Percentiles rank a stretch among this genome's conserved stretches.
phyloP scores from a whole-genome alignment of 2,329 filamentous ascomycete species.

The Diaporthe nobilis region DNA sequence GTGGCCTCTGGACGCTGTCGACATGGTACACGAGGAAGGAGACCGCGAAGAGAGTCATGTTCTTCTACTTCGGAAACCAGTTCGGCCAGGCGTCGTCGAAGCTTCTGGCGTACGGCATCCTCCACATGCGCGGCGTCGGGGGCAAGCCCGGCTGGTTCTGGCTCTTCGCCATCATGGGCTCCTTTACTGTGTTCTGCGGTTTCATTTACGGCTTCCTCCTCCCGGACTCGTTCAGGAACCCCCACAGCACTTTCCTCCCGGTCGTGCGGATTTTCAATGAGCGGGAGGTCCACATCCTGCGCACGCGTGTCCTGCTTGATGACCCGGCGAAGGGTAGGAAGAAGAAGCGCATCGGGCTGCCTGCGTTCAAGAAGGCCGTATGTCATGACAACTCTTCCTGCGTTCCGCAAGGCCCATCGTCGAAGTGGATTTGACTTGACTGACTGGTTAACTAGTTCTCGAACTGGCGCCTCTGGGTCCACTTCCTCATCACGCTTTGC shows the following conservation, averaged over 20 bases:
- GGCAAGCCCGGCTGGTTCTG: slow-evolving; percentile 53
- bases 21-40: slow-evolving; percentile 63
- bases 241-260: slow-evolving; percentile 29
- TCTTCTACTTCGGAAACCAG: slow-evolving; percentile 62
- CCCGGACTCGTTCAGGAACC: slow-evolving; percentile 44
- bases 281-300: slow-evolving; percentile 52
- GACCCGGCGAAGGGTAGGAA: slow-evolving; percentile 53
- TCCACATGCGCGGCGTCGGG: slow-evolving; percentile 52
- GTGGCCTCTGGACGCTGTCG: slow-evolving; percentile 62
- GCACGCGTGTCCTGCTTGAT: slow-evolving; percentile 51
- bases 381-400: slow-evolving; percentile 13
- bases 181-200: slow-evolving; percentile 53
- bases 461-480: slow-evolving; percentile 67
- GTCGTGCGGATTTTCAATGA: slow-evolving; percentile 37
- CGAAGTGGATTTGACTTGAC: neutral
- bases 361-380: slow-evolving; percentile 53
- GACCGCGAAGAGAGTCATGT: slow-evolving; percentile 60
- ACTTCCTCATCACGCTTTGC: slow-evolving; percentile 64
- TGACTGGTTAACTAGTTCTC: slow-evolving; percentile 52
- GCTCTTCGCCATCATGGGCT: slow-evolving; percentile 49
- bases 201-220: slow-evolving; percentile 51
- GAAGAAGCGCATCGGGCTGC: slow-evolving; percentile 49
- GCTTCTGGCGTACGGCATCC: slow-evolving; percentile 59
- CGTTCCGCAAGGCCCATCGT: too few relatives aligned
- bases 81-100: slow-evolving; percentile 56